phyloP scores from a whole-genome alignment of 106 monocot species.

The Dendrobium huoshanense region DNA sequence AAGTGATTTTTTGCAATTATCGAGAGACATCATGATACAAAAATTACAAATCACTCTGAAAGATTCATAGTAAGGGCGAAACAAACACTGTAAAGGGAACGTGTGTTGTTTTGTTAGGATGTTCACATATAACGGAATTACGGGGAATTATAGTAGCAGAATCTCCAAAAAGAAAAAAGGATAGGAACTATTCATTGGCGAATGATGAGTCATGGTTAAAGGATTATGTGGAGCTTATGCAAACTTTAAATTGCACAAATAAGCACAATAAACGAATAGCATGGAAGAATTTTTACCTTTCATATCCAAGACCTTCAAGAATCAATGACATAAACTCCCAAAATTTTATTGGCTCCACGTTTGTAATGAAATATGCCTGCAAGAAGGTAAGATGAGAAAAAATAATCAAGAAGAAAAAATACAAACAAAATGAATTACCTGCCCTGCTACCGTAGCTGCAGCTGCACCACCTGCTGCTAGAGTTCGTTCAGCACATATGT shows the following conservation, averaged over 20 bases:
- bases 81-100: not conserved
- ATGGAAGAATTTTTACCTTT: conserved; percentile 42
- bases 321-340: conserved; percentile 94
- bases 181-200: not conserved
- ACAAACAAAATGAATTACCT: conserved; percentile 27
- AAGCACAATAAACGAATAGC: not conserved
- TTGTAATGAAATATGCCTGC: conserved; percentile 96
- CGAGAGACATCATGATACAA: not conserved
- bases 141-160: not conserved
- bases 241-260: not conserved
- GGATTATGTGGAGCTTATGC: conserved; percentile 11
- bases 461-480: conserved; percentile 46
- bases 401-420: not conserved
- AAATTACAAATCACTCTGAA: not conserved
- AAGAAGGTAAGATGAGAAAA: conserved; percentile 7
- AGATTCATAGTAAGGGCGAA: not conserved
- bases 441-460: conserved; percentile 56
- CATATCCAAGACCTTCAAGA: conserved; percentile 92
- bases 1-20: not conserved
- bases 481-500: conserved; percentile 91
- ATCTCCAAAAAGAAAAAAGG: not conserved
- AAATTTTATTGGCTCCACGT: conserved; percentile 91
- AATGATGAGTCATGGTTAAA: conserved; percentile 18
- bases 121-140: not conserved
- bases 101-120: not conserved